Evolutionary conservation across 1,284 basidiomycete species (phyloP), one percentile per base, ranked within the genome.

Genomic region (Apiotrichum mycotoxinovorans): DNA sequence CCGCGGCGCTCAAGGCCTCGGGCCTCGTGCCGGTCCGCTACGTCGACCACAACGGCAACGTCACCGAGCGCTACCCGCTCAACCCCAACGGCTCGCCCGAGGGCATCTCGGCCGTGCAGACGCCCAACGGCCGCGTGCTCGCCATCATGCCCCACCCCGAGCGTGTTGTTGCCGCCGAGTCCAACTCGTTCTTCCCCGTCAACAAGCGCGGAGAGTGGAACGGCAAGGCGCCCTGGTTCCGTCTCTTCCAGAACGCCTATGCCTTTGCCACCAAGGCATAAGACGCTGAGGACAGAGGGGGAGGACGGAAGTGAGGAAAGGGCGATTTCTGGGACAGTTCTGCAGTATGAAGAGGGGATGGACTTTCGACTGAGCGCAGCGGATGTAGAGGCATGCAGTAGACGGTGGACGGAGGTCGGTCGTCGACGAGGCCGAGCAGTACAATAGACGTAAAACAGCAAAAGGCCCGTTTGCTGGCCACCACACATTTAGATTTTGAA

Each of bases 71-170:
- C 30, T 96, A 96, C 75, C 93, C 93, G n/a, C 80, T 87, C 68
- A 98, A 98, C 78, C 95, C 96, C 30, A 99, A 98, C 75, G 95
- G 96, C 40, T 89, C 87, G 66, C 84, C 87, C 0, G 85, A 82
- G 12, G 95, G 92, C 20, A 85, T 97, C 56, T 89, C 93, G 12
- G 95, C 92, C 25, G 83, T 98, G 37, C 87, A 91, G 67, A 92
- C 91, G 3, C 82, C 84, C 3, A 83, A 87, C 66, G 95, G 95
- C 17, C 83, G 94, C 18, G 87, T 98, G 15, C 80, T 98, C 57
- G 91, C 90, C 9, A 78, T 98, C 67, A 98, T 98, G 96, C 95
- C 95, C 27, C 95, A 95, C 76, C 91, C 91, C 0, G 91, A 94
- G 73, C 83, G 91, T 26, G 87, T 89, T 18, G 81, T 83, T 14